These are phyloP conservation scores for Brachypodium distachyon DNA, from an alignment of 202 grass and related monocot genomes.

Conservation along the genomic window DNA sequence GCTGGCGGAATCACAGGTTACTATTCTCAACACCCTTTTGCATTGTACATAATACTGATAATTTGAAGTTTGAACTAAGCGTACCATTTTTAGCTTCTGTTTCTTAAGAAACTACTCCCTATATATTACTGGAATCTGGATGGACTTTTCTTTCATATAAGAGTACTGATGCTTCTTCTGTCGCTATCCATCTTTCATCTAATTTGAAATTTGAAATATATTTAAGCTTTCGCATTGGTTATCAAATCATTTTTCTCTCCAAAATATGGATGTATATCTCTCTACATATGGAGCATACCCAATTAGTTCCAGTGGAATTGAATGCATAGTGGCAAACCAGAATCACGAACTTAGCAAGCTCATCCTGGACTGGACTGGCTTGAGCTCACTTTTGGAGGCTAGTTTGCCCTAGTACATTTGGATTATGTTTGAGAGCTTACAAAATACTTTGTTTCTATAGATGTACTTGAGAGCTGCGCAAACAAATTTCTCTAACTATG, in stretches of 20 bases:
- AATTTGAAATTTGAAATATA: neutral
- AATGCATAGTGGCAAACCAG: neutral
- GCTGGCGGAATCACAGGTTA: slow-evolving; percentile 19
- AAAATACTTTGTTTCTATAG: neutral
- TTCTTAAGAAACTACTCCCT: neutral
- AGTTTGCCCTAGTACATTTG: neutral
- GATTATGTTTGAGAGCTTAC: neutral
- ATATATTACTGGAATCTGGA: neutral
- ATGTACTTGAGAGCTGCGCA: neutral
- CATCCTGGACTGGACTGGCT: neutral
- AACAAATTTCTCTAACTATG: neutral
- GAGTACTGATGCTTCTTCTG: neutral
- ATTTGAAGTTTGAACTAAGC: neutral
- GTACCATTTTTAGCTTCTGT: neutral
- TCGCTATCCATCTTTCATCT: neutral
- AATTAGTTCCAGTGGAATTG: neutral
- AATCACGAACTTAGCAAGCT: neutral
- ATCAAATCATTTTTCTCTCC: neutral
- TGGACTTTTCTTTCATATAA: slow-evolving; percentile 2
- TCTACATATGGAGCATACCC: neutral
- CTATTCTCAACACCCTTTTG: neutral
- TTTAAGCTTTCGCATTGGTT: neutral
- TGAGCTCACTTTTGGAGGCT: neutral
- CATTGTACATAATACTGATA: neutral
- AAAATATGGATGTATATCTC: neutral